Evolutionary conservation across 1,284 basidiomycete species (phyloP), one percentile per base, ranked within the genome.

Genomic region (Malassezia globosa): DNA sequence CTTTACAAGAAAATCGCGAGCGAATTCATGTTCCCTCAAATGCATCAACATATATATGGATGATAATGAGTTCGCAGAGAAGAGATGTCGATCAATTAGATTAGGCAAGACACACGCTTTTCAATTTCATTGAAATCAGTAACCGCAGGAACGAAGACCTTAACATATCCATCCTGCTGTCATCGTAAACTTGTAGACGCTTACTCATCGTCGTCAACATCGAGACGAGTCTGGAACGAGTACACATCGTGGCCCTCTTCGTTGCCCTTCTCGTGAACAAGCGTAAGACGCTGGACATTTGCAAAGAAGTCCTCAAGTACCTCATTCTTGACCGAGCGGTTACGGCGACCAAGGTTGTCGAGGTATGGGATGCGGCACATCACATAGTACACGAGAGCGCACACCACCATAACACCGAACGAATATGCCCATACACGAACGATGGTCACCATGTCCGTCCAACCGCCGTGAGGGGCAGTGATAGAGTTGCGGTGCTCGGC

Each of bases 361-460:
- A 79, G 73, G 68, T 69, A 75, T 7, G 58, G 55, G 58, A 76
- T 69, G 54, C 72, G 69, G 65, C 72, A 74, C 49, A 75, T 59
- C 25, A 75, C 37, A 57, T 72, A 72, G 69, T 75, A 59, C 44
- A 77, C 74, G 33, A 77, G 69, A 24, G 76, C 73, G 36, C 76
- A 62, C 55, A 78, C 63, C 54, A 78, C 61, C 22, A 72, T 74
- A 24, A 78, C 77, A 56, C 76, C 77, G 56, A 78, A 75, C 13
- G 74, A 76, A 72, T 67, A 78, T 22, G 63, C 63, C 76, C 77
- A 79, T 55, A 79, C 69, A 59, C 76, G 74, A 43, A 78, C 70
- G 37, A 79, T 72, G 2, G 78, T 78, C 44, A 78, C 77, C 51
- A 79, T 76, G 59, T 77, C 74, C 37, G 73, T 76, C 70, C 68